Base-by-base conservation (phyloP, 805 yeast species). In the Wickerhamiella occidentalis region DNA sequence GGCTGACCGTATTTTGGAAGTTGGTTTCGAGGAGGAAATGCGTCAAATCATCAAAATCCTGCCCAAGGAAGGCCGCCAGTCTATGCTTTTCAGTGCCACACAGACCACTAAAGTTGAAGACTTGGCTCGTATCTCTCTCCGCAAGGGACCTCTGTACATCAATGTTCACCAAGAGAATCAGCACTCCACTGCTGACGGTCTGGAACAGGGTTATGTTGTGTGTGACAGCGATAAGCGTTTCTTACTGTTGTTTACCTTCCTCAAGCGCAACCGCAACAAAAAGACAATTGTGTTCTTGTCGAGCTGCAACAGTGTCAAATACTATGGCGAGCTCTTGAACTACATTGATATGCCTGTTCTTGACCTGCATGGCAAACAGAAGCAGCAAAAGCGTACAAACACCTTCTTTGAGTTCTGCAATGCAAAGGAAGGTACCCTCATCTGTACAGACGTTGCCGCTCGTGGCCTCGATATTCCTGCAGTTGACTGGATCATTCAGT, bases 1-100 rank as follows among this genome's bases (percentile, higher is more conserved):
- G 69, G 99, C 99, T 40, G 99, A 92, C 66, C 79, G 98, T 69
- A 92, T 92, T 58, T 73, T 92, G 63, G 98, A 94, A 66, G 87
- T 88, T 61, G 98, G 98, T 54, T 92, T 92, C 70, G 98, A 92
- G 71, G 97, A 94, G 58, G 99, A 92, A 71, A 92, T 92, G 97
- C 83, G 77, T 65, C 97, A 92, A 68, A 92, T 92, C 62, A 85
- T 92, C 61, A 85, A 82, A 67, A 85, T 94, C 55, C 72, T 92
- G 61, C 98, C 98, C 41, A 82, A 78, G 53, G 90, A 86, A 57
- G 88, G 82, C 56, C 82, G 98, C 68, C 98, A 92, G 67, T 76
- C 95, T 37, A 90, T 92, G 97, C 71, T 92, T 55, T 92, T 92
- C 64, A 90, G 97, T n/a, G 99, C 99, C 44, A 92, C 99, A 1